Conservation (phyloP, 1,284 basidiomycete species). For the Tylopilus orsonianus region DNA sequence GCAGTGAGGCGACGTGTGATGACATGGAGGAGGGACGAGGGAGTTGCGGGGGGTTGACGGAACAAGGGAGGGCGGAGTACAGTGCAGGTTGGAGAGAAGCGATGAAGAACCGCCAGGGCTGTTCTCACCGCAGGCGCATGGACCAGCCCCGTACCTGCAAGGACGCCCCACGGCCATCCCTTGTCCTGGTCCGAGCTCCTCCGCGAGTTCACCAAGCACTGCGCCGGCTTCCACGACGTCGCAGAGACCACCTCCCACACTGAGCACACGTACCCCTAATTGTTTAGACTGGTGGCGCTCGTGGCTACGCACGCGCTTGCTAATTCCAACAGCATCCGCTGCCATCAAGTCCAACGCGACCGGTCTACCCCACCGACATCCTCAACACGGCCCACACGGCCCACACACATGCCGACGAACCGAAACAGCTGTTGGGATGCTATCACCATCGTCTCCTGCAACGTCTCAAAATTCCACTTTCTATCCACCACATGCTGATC, state of each 20-base stretch:
- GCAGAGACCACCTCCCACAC: slow-evolving; percentile 66
- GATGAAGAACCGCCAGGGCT: slow-evolving; percentile 57
- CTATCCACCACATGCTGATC: too few species aligned
- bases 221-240: slow-evolving; percentile 57
- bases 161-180: slow-evolving; percentile 52
- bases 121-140: slow-evolving; percentile 71
- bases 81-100: background rate
- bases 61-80: background rate
- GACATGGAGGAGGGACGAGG: slow-evolving; percentile 27
- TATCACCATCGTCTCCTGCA: too few species aligned
- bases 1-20: slow-evolving; percentile 58
- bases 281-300: too few species aligned
- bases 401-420: too few species aligned
- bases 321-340: too few species aligned
- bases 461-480: too few species aligned
- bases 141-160: slow-evolving; percentile 60
- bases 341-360: too few species aligned
- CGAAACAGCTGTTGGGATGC: too few species aligned
- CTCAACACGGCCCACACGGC: too few species aligned
- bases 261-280: too few species aligned
- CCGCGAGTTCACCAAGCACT: slow-evolving; percentile 89
- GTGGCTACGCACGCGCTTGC: too few species aligned
- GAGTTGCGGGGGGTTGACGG: slow-evolving; percentile 11
- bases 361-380: too few species aligned
- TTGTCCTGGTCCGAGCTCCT: slow-evolving; percentile 80